phyloP scores from a whole-genome alignment of 441 rosid genomes.

The Adansonia grandidieri region DNA sequence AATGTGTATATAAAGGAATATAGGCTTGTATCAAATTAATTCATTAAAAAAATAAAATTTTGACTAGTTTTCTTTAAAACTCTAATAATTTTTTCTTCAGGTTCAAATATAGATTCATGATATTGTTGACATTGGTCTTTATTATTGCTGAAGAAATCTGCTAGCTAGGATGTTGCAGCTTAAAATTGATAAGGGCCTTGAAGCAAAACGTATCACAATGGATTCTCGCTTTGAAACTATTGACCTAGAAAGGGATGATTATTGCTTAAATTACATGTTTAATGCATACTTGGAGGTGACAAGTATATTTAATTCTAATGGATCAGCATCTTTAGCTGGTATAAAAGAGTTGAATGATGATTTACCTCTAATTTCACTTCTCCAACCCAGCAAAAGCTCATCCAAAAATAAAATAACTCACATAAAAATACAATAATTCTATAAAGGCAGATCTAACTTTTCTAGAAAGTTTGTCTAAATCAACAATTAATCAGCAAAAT shows the following conservation, averaged over 20 bases:
- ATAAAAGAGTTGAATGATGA: constrained; percentile 62
- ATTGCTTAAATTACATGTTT: constrained; percentile 45
- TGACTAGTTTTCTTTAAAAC: no score
- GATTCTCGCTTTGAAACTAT: constrained; percentile 88
- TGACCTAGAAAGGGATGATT: constrained; percentile 72
- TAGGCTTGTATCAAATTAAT: no score
- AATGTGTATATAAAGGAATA: no score
- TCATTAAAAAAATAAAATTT: no score
- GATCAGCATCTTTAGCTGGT: constrained; percentile 40
- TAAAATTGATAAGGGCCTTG: constrained; percentile 57
- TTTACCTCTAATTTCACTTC: constrained; percentile 61
- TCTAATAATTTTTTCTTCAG: no score
- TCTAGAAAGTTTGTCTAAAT: constrained; percentile 45
- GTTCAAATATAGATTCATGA: constrained; percentile 1
- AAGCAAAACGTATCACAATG: constrained; percentile 35
- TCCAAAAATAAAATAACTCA: constrained; percentile 35
- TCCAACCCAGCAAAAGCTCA: constrained; percentile 46
- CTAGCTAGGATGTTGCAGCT: constrained; percentile 68
- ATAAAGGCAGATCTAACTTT: constrained; percentile 35
- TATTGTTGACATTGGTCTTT: constrained; percentile 6
- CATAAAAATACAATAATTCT: constrained; percentile 36
- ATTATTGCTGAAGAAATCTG: constrained; percentile 30
- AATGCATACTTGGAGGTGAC: constrained; percentile 42
- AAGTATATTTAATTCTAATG: constrained; percentile 43
- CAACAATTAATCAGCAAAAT: constrained; percentile 52